Evolutionary conservation across 306 rosid species (phyloP).

Genomic region (Pyrus bretschneideri): DNA sequence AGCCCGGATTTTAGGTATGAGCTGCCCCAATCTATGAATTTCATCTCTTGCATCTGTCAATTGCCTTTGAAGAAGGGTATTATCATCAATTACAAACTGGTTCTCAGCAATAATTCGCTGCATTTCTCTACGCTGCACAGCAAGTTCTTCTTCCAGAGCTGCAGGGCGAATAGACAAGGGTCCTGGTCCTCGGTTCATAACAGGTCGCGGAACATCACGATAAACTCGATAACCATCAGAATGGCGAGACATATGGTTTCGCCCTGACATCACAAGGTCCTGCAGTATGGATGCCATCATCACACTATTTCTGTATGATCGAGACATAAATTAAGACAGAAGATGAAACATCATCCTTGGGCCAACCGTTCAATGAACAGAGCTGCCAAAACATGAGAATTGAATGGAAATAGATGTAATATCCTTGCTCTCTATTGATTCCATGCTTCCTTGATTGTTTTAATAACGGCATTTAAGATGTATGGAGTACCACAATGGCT

Average conservation of each 20-base stretch:
- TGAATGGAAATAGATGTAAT: neutral
- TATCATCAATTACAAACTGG: slow-evolving; percentile 33
- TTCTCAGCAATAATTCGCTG: slow-evolving; percentile 32
- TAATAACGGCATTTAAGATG: neutral
- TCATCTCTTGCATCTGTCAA: slow-evolving; percentile 41
- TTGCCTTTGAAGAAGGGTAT: slow-evolving; percentile 38
- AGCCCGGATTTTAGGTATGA: slow-evolving; percentile 26
- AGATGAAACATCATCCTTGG: neutral
- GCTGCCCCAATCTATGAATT: slow-evolving; percentile 30
- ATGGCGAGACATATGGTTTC: slow-evolving; percentile 30
- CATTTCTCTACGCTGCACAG: slow-evolving; percentile 37
- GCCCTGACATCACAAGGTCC: slow-evolving; percentile 34
- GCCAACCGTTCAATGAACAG: neutral
- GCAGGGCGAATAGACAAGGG: slow-evolving; percentile 30
- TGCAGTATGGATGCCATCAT: slow-evolving; percentile 21
- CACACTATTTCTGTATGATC: neutral
- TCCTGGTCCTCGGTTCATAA: slow-evolving; percentile 18
- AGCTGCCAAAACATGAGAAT: neutral
- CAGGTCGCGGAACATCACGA: slow-evolving; percentile 28
- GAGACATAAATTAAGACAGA: neutral
- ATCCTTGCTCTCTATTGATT: neutral
- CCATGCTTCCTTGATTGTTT: neutral
- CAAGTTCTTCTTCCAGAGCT: slow-evolving; percentile 44
- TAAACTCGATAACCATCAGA: slow-evolving; percentile 27
- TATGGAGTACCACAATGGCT: neutral